phyloP scores from a whole-genome alignment of 371 early-diverging fungal genomes.

The Lichtheimia ramosa region DNA sequence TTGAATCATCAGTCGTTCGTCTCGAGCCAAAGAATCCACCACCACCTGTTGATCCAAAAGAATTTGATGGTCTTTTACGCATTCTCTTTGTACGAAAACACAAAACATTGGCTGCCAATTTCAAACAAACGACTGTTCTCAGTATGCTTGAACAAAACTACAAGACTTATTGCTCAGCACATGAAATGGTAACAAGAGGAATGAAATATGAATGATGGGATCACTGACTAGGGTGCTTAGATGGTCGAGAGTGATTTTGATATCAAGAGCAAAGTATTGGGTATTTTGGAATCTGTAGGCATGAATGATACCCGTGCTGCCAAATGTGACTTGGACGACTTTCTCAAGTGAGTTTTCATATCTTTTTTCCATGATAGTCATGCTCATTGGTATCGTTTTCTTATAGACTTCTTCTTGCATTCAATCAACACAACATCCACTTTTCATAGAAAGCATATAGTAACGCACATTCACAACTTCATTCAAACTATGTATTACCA shows the following conservation, averaged over 20 bases:
- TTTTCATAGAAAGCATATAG: conserved; percentile 43
- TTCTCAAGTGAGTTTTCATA: conserved; percentile 60
- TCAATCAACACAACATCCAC: conserved; percentile 76
- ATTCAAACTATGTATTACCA: too few species aligned
- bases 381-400: conserved; percentile 19
- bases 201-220: neutral
- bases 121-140: conserved; percentile 85
- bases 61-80: conserved; percentile 98
- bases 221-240: conserved; percentile 25
- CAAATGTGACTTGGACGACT: conserved; percentile 93
- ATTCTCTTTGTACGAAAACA: conserved; percentile 97
- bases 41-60: conserved; percentile 93
- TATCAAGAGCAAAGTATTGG: conserved; percentile 74
- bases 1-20: conserved; percentile 96
- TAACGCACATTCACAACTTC: too few species aligned
- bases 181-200: conserved; percentile 54
- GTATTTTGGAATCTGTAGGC: conserved; percentile 66
- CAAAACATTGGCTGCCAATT: conserved; percentile 92
- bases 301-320: conserved; percentile 83
- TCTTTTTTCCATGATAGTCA: neutral
- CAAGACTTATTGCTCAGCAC: conserved; percentile 84
- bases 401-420: conserved; percentile 66
- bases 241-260: conserved; percentile 85
- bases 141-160: conserved; percentile 93
- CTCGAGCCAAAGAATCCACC: conserved; percentile 95